A percentile compares a stretch with the other conserved stretches of the same genome.
phyloP scores from a whole-genome alignment of 140 eudicot species.

The Cichorium intybus region DNA sequence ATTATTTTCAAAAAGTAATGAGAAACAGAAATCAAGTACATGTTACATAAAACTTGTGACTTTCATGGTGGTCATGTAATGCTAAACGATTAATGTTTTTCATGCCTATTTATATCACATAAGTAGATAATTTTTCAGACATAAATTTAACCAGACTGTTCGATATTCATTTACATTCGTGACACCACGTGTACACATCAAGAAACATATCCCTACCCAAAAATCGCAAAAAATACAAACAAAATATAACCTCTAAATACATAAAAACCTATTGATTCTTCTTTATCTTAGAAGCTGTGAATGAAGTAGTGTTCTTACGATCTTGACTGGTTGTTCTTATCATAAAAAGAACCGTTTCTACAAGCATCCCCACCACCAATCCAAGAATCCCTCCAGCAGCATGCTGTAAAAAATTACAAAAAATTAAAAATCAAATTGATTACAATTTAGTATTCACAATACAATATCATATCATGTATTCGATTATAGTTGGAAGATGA shows the following conservation, averaged over 20 bases:
- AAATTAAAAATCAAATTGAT: background rate
- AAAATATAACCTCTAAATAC: constrained; percentile 11
- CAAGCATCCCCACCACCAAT: constrained; percentile 79
- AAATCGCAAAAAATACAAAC: background rate
- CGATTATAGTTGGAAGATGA: no score
- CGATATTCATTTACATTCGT: no score
- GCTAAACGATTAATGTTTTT: no score
- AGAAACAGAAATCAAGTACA: no score
- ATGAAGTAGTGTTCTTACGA: constrained; percentile 21
- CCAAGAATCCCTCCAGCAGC: constrained; percentile 98
- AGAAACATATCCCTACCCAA: background rate
- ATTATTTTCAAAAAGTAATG: no score
- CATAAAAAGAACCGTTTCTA: constrained; percentile 88
- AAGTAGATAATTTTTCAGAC: no score
- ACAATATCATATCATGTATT: background rate
- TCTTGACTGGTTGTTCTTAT: constrained; percentile 54
- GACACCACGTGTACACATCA: background rate
- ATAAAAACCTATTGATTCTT: constrained; percentile 56
- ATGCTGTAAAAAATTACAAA: constrained; percentile 45
- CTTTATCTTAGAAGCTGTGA: constrained; percentile 49
- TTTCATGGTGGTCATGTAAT: no score
- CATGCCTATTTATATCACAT: no score
- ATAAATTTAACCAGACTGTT: no score
- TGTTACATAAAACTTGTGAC: no score
- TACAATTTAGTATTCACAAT: no score